Conservation (phyloP, 768 basidiomycete genomes). For the Boletus fagicola region DNA sequence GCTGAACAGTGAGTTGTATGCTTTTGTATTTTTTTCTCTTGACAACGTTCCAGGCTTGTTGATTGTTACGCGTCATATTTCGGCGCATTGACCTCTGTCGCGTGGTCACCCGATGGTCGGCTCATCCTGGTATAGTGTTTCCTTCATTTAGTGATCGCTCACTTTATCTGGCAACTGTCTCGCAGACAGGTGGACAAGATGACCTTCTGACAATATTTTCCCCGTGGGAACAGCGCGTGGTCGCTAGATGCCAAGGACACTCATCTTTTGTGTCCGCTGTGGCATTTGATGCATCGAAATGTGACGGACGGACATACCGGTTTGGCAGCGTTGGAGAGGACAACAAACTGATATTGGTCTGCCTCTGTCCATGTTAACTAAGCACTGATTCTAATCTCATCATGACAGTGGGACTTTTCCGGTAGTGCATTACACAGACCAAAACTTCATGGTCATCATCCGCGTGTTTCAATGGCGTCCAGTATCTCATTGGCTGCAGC, state of each 20-base stretch:
- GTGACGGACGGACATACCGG: constrained; percentile 87
- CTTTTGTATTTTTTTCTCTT: not conserved
- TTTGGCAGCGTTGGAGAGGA: constrained; percentile 98
- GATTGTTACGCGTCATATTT: constrained; percentile 97
- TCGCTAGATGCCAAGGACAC: constrained; percentile 96
- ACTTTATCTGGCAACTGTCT: constrained; percentile 4
- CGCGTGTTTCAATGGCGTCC: constrained; percentile 76
- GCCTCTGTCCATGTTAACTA: constrained; percentile 20
- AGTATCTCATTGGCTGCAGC: constrained; percentile 69
- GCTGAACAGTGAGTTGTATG: constrained; percentile 68
- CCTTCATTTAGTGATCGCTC: not conserved
- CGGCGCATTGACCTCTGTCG: constrained; percentile 82
- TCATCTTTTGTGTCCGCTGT: constrained; percentile 90
- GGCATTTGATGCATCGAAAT: constrained; percentile 85
- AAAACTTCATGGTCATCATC: constrained; percentile 68
- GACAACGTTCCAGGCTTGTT: constrained; percentile 57
- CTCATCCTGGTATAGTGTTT: constrained; percentile 68
- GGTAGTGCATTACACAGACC: constrained; percentile 88
- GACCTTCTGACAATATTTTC: constrained; percentile 94
- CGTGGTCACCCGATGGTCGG: constrained; percentile 95
- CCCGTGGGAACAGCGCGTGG: constrained; percentile 89
- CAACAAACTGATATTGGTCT: constrained; percentile 86
- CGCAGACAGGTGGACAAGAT: constrained; percentile 93
- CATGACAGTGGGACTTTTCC: constrained; percentile 86
- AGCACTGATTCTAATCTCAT: not conserved